A percentile compares a stretch with the other conserved stretches of the same genome.
phyloP scores from a whole-genome alignment of 192 early-diverging fungal genomes.

The Globomyces pollinis-pini region DNA sequence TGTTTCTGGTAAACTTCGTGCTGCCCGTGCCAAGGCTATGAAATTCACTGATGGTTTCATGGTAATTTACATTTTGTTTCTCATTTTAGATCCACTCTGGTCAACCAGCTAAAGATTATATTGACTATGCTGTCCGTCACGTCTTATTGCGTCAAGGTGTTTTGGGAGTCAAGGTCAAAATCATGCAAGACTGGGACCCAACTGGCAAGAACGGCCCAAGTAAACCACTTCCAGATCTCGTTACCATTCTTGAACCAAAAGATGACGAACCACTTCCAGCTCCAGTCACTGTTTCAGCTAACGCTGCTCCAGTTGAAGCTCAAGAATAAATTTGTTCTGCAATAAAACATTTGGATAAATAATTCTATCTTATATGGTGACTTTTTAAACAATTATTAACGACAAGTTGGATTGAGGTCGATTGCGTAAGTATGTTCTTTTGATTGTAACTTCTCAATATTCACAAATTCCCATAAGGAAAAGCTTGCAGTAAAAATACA shows the following conservation, averaged over 20 bases:
- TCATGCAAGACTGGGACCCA: constrained; percentile 93
- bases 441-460: no score
- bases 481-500: no score
- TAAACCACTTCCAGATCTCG: constrained; percentile 89
- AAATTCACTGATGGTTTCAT: constrained; percentile 99
- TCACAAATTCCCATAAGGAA: no score
- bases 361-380: not conserved
- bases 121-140: constrained; percentile 94
- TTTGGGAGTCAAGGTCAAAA: constrained; percentile 99
- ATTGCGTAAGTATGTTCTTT: no score
- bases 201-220: constrained; percentile 89
- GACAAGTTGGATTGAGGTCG: no score
- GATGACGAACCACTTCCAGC: constrained; percentile 63
- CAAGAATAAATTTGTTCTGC: not conserved
- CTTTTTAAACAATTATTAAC: no score
- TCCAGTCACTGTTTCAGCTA: constrained; percentile 32
- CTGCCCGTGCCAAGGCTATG: constrained; percentile 99
- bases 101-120: constrained; percentile 92
- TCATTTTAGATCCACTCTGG: constrained; percentile 99
- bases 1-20: constrained; percentile 98
- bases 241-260: constrained; percentile 90
- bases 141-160: constrained; percentile 98
- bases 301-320: constrained; percentile 21
- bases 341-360: not conserved
- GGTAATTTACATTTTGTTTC: constrained; percentile 32